Evolutionary conservation across 2,329 filamentous ascomycete species (phyloP).

Genomic region (Arachnomyces sp.): DNA sequence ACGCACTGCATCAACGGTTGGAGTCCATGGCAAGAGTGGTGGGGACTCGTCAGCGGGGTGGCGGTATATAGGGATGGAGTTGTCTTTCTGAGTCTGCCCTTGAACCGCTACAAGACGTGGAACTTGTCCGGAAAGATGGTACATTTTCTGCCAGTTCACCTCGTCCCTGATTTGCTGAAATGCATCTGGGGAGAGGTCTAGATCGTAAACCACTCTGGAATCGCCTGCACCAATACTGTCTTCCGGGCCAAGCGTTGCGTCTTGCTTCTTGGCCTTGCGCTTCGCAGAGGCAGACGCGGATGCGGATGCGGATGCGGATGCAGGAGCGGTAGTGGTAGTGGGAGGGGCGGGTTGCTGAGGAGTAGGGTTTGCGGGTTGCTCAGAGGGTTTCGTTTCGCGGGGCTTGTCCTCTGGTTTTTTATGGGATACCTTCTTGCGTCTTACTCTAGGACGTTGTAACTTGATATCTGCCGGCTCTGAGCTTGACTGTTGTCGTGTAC

Average conservation of each 20-base stretch:
- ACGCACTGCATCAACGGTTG: constrained; percentile 61
- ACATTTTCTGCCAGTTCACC: constrained; percentile 84
- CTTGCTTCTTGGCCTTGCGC: constrained; percentile 6
- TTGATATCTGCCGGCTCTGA: too few relatives aligned
- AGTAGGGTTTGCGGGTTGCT: background rate
- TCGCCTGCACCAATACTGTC: constrained; percentile 69
- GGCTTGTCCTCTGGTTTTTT: background rate
- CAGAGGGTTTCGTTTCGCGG: background rate
- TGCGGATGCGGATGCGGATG: constrained; percentile 17
- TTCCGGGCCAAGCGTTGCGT: constrained; percentile 35
- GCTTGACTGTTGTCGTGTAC: too few relatives aligned
- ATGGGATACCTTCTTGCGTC: too few relatives aligned
- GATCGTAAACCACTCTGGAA: constrained; percentile 61
- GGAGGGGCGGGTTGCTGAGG: too few relatives aligned
- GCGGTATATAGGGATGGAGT: constrained; percentile 76
- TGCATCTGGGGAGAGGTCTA: constrained; percentile 53
- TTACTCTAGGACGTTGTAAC: too few relatives aligned
- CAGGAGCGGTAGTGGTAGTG: too few relatives aligned
- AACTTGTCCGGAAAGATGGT: constrained; percentile 82
- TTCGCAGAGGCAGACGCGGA: constrained; percentile 1
- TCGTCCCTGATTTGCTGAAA: constrained; percentile 67
- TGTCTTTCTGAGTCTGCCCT: constrained; percentile 59
- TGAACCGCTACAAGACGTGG: constrained; percentile 87
- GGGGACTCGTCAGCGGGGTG: constrained; percentile 87
- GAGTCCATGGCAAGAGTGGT: constrained; percentile 65